Evolutionary conservation across 2,329 filamentous ascomycete species (phyloP).

Genomic region (Hypoxylon sp.): DNA sequence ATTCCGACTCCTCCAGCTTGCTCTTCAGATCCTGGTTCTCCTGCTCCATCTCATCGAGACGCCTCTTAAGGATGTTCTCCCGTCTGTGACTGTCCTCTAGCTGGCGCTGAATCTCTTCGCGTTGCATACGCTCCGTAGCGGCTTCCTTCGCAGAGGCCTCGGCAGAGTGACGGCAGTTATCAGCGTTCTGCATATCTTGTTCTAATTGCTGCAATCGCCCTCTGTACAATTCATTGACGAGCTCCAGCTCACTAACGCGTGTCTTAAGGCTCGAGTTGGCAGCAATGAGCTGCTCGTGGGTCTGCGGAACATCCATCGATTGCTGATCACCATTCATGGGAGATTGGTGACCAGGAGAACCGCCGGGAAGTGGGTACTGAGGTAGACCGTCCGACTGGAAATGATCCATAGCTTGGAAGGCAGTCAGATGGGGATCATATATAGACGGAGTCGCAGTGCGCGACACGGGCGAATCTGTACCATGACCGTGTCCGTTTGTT

Average conservation of each 20-base stretch:
- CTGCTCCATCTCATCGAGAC: constrained; percentile 83
- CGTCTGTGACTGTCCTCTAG: constrained; percentile 83
- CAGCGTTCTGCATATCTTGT: constrained; percentile 78
- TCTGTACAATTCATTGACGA: constrained; percentile 89
- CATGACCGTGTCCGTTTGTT: constrained; percentile 79
- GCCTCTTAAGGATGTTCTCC: constrained; percentile 85
- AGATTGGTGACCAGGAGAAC: constrained; percentile 67
- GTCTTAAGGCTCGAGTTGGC: constrained; percentile 93
- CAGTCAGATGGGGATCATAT: constrained; percentile 80
- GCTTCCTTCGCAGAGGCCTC: constrained; percentile 71
- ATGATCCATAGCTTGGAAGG: constrained; percentile 84
- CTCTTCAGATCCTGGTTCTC: constrained; percentile 59
- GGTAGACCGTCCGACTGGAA: constrained; percentile 71
- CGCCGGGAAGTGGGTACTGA: constrained; percentile 67
- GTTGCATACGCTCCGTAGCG: constrained; percentile 69
- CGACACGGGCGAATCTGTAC: constrained; percentile 83
- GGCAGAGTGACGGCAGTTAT: constrained; percentile 64
- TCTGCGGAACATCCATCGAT: constrained; percentile 78
- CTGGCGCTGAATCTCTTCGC: constrained; percentile 67
- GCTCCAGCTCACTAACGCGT: constrained; percentile 92
- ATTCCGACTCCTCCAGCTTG: constrained; percentile 49
- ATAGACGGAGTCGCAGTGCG: constrained; percentile 84
- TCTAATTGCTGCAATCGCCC: constrained; percentile 85
- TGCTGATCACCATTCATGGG: constrained; percentile 71
- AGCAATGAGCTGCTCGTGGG: constrained; percentile 83